Base-by-base conservation (phyloP, 345 rosid genomes). In the Arabis hirsuta region DNA sequence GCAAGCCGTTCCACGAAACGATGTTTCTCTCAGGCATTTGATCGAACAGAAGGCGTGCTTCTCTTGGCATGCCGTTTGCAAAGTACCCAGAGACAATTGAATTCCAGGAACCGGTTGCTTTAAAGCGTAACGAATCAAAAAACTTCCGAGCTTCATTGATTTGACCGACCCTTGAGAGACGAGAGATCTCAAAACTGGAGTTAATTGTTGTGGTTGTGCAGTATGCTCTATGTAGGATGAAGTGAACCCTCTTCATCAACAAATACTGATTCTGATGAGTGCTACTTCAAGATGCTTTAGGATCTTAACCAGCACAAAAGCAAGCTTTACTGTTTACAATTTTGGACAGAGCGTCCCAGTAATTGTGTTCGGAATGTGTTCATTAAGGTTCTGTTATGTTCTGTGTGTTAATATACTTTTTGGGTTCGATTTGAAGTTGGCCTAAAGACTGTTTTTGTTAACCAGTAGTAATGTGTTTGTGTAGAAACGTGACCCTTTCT, bases 1-100 rank as follows among this genome's bases (percentile, higher is more conserved):
- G 52, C 72, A 89, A 78, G 2, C 85, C 89, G 29, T 89, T 89
- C 90, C 94, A 89, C 6, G 97, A 89, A 71, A 92, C 78, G 0
- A 67, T 71, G 39, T 85, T 89, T 74, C 82, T 89, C 12, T 85
- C 85, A 11, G 96, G 87, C 97, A 86, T 89, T 68, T 64, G 65
- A 27, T 88, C 82, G 73, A 91, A 91, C 78, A 88, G 53, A 0
- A 22, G 53, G 54, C 55, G 83, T 38, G 88, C 96, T 69, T 87
- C 87, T 62, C 0, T 1, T 0, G 90, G 89, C 32, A 72, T 81
- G 32, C 77, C 63, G 82, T 88, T 89, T 61, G 86, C 66, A 5
- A 87, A 86, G 58, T 88, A 85, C 0, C 82, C 89, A 1, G 84
- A 19, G 0, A 91, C 69, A 3, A 91, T 84, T 4, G 90, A 84